Percentiles rank a stretch among this genome's conserved stretches.
Conservation (phyloP, 2,329 filamentous ascomycete species). For the Phialophora expanda region DNA sequence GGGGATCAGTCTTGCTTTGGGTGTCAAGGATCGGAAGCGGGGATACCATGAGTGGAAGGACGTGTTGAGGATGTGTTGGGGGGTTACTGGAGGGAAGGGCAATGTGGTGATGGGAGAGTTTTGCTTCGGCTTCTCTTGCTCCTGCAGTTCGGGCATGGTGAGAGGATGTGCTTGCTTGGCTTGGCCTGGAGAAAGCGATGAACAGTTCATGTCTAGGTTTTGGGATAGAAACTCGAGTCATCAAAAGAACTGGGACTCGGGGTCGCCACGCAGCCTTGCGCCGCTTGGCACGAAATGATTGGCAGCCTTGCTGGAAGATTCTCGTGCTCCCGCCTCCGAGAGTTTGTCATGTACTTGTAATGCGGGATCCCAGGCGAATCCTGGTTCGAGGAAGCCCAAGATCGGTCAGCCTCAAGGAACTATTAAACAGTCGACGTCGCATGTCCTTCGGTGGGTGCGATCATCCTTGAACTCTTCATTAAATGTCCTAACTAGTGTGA, state of each 20-base stretch:
- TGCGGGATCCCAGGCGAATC: too few relatives aligned
- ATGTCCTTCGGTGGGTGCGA: neutral
- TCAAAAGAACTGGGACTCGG: neutral
- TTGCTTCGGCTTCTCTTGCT: conserved; percentile 1
- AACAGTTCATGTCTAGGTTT: neutral
- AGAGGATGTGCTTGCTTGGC: neutral
- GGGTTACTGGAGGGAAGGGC: conserved; percentile 81
- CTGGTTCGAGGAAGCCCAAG: too few relatives aligned
- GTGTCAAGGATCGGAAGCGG: conserved; percentile 76
- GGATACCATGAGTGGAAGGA: conserved; percentile 93
- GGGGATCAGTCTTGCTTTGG: conserved; percentile 84
- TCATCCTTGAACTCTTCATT: neutral
- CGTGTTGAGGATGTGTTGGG: conserved; percentile 88
- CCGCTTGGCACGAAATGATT: conserved; percentile 12
- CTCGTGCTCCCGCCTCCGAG: neutral
- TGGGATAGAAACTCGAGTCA: neutral
- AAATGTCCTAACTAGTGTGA: neutral
- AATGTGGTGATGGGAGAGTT: conserved; percentile 45
- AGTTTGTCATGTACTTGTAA: neutral
- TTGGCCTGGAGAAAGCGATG: neutral
- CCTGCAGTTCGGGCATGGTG: neutral
- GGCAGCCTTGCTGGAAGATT: neutral
- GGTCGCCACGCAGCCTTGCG: conserved; percentile 13
- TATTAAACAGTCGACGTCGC: neutral
- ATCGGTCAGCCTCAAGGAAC: neutral